Percentiles rank a stretch among this genome's conserved stretches.
phyloP scores from a whole-genome alignment of 2,329 filamentous ascomycete genomes.

The Fusarium chlamydosporum region DNA sequence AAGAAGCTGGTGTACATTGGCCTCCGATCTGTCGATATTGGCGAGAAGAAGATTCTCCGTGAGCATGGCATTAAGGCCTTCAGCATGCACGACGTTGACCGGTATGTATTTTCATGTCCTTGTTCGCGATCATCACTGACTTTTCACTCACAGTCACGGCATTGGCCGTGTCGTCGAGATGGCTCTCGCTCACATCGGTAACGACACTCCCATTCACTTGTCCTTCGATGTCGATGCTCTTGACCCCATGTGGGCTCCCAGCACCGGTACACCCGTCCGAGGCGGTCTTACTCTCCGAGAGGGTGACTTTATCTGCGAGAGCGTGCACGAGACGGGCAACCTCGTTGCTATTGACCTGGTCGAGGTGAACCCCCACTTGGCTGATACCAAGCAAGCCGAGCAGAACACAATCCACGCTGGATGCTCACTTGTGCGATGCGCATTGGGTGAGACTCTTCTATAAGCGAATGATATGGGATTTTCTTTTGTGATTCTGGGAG shows the following conservation, averaged over 20 bases:
- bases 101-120: constrained; percentile 63
- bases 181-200: constrained; percentile 96
- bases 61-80: constrained; percentile 96
- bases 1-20: constrained; percentile 98
- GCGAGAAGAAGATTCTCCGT: constrained; percentile 91
- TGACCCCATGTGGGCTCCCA: constrained; percentile 96
- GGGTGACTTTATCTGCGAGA: constrained; percentile 96
- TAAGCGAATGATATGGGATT: constrained; percentile 55
- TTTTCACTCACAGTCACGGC: constrained; percentile 72
- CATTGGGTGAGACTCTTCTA: constrained; percentile 90
- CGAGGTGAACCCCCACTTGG: constrained; percentile 83
- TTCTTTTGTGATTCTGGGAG: constrained; percentile 8
- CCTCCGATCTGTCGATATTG: constrained; percentile 90
- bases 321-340: constrained; percentile 83
- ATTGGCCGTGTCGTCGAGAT: constrained; percentile 98
- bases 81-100: constrained; percentile 98
- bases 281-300: constrained; percentile 94
- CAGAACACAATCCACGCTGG: constrained; percentile 91
- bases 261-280: constrained; percentile 93
- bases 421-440: constrained; percentile 91
- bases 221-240: constrained; percentile 98
- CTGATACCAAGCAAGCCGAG: constrained; percentile 74
- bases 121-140: constrained; percentile 14
- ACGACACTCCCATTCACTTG: constrained; percentile 94
- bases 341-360: constrained; percentile 85